Evolutionary conservation across 2,329 filamentous ascomycete genomes (phyloP).

Genomic region (Neoascochyta sp.): DNA sequence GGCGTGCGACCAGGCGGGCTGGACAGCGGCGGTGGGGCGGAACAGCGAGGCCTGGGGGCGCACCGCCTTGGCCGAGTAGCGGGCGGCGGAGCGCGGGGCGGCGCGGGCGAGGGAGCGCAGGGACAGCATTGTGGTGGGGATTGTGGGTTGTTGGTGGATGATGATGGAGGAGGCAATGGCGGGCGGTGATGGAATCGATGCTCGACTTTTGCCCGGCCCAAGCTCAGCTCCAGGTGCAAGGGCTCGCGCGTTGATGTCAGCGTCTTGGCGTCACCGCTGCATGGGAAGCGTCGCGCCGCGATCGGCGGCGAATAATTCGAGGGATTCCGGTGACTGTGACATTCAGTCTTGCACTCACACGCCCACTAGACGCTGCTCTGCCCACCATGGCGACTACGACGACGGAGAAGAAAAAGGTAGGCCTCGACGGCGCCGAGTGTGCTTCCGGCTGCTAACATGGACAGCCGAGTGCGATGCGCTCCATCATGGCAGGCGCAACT

Average conservation of each 20-base stretch:
- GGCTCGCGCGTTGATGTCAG: conserved; percentile 18
- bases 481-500: conserved; percentile 86
- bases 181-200: conserved; percentile 3
- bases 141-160: conserved; percentile 3
- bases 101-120: conserved; percentile 46
- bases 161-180: conserved; percentile 7
- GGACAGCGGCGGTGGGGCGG: conserved; percentile 32
- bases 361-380: too few species aligned
- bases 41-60: conserved; percentile 36
- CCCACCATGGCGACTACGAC: conserved; percentile 27
- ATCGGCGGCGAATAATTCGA: conserved; percentile 6
- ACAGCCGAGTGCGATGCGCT: conserved; percentile 76
- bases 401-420: conserved; percentile 37
- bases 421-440: too few species aligned
- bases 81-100: conserved; percentile 43
- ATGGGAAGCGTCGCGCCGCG: conserved; percentile 11
- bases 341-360: too few species aligned
- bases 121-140: conserved; percentile 40
- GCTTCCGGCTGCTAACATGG: too few species aligned
- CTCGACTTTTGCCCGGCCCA: conserved; percentile 22
- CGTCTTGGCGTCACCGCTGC: conserved; percentile 7
- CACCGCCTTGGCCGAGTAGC: conserved; percentile 39
- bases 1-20: conserved; percentile 32
- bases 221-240: too few species aligned
- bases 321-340: too few species aligned